These are phyloP conservation scores for Saitoella complicata DNA, from an alignment of 805 yeast genomes.

Conservation along the genomic window DNA sequence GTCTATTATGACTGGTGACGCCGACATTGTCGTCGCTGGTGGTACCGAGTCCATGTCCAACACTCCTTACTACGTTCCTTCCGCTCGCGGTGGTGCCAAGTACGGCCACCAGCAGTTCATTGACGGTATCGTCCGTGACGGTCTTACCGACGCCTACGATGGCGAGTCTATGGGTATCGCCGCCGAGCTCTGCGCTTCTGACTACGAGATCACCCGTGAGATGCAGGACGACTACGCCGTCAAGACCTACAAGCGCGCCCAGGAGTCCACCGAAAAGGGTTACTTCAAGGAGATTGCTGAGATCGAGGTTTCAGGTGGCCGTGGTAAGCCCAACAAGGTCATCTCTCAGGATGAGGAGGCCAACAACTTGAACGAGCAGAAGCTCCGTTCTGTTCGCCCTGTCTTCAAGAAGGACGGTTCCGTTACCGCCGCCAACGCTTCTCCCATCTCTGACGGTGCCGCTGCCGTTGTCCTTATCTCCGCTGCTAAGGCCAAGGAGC, in stretches of 20 bases:
- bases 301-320: constrained; percentile 69
- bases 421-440: constrained; percentile 93
- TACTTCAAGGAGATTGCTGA: constrained; percentile 83
- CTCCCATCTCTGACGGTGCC: constrained; percentile 94
- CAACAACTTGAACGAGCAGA: constrained; percentile 57
- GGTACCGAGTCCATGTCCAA: constrained; percentile 96
- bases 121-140: constrained; percentile 88
- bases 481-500: constrained; percentile 68
- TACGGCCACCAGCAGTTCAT: constrained; percentile 67
- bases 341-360: constrained; percentile 74
- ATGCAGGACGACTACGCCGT: constrained; percentile 83
- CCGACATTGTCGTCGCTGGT: constrained; percentile 65
- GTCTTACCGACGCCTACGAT: constrained; percentile 82
- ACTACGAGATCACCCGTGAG: constrained; percentile 61
- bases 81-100: constrained; percentile 76
- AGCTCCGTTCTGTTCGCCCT: constrained; percentile 70
- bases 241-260: constrained; percentile 72
- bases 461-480: constrained; percentile 86
- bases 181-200: constrained; percentile 90
- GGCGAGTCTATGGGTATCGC: constrained; percentile 87
- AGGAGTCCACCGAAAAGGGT: constrained; percentile 59
- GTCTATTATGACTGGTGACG: constrained; percentile 54
- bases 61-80: constrained; percentile 74
- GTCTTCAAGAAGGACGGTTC: constrained; percentile 94
- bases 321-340: constrained; percentile 68